Percentiles rank a stretch among this genome's conserved stretches.
phyloP scores from a whole-genome alignment of 768 basidiomycete genomes.

The Lactarius pseudohatsudake region DNA sequence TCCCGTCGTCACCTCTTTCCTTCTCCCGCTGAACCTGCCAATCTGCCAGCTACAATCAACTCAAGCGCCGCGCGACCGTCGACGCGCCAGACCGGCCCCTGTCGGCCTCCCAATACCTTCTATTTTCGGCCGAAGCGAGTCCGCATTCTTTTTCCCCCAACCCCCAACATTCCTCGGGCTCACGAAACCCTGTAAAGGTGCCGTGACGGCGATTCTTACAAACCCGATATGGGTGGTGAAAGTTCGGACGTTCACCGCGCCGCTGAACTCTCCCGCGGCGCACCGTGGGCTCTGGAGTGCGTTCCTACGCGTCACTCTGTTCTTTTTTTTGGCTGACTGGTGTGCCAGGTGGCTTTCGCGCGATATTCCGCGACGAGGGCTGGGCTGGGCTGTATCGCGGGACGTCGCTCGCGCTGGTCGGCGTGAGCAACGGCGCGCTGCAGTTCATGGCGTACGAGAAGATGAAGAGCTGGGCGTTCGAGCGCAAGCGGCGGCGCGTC shows the following conservation, averaged over 20 bases:
- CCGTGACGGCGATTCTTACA: slow-evolving; percentile 91
- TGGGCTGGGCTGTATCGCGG: slow-evolving; percentile 81
- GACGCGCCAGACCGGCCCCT: slow-evolving; percentile 66
- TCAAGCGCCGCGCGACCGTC: slow-evolving; percentile 77
- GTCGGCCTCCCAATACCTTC: slow-evolving; percentile 75
- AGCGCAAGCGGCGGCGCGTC: slow-evolving; percentile 66
- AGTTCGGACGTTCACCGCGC: slow-evolving; percentile 93
- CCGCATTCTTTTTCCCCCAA: slow-evolving; percentile 45
- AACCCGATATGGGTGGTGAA: slow-evolving; percentile 99
- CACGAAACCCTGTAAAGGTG: slow-evolving; percentile 52
- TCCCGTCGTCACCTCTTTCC: slow-evolving; percentile 25
- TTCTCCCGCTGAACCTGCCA: neutral
- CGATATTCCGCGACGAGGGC: slow-evolving; percentile 74
- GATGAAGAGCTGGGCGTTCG: slow-evolving; percentile 89
- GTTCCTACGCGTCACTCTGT: slow-evolving; percentile 30
- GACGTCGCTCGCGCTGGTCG: slow-evolving; percentile 83
- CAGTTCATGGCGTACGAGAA: slow-evolving; percentile 98
- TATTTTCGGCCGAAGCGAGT: slow-evolving; percentile 97
- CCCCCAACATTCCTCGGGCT: slow-evolving; percentile 3
- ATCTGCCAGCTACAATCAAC: slow-evolving; percentile 78
- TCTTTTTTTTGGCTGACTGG: neutral
- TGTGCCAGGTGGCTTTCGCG: slow-evolving; percentile 62
- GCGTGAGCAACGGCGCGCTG: slow-evolving; percentile 91
- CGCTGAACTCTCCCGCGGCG: slow-evolving; percentile 59
- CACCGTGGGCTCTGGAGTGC: slow-evolving; percentile 80